These are phyloP conservation scores for Phlyctochytrium planicorne DNA, from an alignment of 192 early-diverging fungal genomes.

Conservation along the genomic window DNA sequence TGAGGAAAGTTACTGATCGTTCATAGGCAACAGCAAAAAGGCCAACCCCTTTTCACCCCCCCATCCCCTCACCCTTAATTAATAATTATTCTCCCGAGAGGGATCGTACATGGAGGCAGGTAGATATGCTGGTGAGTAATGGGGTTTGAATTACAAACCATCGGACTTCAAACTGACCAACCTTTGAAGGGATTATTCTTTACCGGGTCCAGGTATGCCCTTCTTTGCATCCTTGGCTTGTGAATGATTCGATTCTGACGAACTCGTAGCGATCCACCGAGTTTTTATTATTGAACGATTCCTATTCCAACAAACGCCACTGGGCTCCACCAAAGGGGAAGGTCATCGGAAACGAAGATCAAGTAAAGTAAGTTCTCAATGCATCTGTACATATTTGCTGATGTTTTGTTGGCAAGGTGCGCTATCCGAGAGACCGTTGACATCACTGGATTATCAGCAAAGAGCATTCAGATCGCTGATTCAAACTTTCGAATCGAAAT, in stretches of 20 bases:
- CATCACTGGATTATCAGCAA: conserved; percentile 67
- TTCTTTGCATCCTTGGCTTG: too few species aligned
- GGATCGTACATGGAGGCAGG: neutral
- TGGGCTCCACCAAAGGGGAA: conserved; percentile 83
- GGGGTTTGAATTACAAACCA: too few species aligned
- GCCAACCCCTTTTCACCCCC: neutral
- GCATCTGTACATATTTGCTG: conserved; percentile 9
- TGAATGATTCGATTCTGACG: too few species aligned
- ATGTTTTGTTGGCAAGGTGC: conserved; percentile 51
- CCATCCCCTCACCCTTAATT: neutral
- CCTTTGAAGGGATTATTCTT: neutral
- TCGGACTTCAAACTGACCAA: too few species aligned
- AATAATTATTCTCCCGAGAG: neutral
- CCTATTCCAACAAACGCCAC: conserved; percentile 74
- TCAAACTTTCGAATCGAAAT: conserved; percentile 68
- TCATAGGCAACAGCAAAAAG: too few species aligned
- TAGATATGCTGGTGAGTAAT: neutral
- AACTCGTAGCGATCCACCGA: conserved; percentile 49
- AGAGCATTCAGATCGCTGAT: conserved; percentile 67
- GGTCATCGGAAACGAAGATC: conserved; percentile 76
- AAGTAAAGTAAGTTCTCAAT: conserved; percentile 67
- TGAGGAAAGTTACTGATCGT: too few species aligned
- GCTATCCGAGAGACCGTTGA: conserved; percentile 75
- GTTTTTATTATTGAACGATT: conserved; percentile 82
- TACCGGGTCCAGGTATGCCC: conserved; percentile 1